A percentile compares a stretch with the other conserved stretches of the same genome.
These are phyloP conservation scores for Juglanconis oblonga DNA, from an alignment of 2,329 filamentous ascomycete species.

Conservation along the genomic window DNA sequence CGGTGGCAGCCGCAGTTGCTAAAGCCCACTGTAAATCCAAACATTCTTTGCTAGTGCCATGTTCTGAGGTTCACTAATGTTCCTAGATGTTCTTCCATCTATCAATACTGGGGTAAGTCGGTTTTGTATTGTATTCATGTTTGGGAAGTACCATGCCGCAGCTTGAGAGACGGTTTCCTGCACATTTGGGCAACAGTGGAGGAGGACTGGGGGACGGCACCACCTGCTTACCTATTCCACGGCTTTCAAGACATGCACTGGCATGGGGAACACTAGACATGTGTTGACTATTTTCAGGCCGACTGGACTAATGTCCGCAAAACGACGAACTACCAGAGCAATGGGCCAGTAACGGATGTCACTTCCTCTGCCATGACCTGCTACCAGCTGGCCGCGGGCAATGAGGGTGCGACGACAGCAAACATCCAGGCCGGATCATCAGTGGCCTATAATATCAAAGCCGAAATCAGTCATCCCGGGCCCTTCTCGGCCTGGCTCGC, in stretches of 20 bases:
- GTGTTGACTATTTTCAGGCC: neutral
- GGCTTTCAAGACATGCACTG: too few relatives aligned
- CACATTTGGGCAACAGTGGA: neutral
- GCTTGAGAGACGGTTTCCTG: too few relatives aligned
- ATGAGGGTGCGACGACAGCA: constrained; percentile 37
- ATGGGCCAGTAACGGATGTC: constrained; percentile 47
- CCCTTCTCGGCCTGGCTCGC: constrained; percentile 39
- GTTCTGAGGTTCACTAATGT: neutral
- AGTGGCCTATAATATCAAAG: constrained; percentile 41
- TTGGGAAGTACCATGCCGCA: neutral
- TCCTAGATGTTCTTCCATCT: constrained; percentile 1
- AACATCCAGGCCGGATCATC: constrained; percentile 42
- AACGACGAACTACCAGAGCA: constrained; percentile 48
- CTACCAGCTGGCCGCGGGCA: constrained; percentile 38
- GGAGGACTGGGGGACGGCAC: too few relatives aligned
- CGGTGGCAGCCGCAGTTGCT: neutral
- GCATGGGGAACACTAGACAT: too few relatives aligned
- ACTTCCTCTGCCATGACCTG: constrained; percentile 47
- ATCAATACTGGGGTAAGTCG: constrained; percentile 4
- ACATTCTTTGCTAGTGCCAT: neutral
- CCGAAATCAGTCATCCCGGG: constrained; percentile 40
- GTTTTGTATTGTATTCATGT: neutral
- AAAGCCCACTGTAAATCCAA: neutral
- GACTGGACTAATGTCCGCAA: constrained; percentile 48
- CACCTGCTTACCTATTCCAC: neutral